Evolutionary conservation across 2,329 filamentous ascomycete genomes (phyloP), one percentile per base, ranked within the genome.

Genomic region (Trichoderma pleuroti): DNA sequence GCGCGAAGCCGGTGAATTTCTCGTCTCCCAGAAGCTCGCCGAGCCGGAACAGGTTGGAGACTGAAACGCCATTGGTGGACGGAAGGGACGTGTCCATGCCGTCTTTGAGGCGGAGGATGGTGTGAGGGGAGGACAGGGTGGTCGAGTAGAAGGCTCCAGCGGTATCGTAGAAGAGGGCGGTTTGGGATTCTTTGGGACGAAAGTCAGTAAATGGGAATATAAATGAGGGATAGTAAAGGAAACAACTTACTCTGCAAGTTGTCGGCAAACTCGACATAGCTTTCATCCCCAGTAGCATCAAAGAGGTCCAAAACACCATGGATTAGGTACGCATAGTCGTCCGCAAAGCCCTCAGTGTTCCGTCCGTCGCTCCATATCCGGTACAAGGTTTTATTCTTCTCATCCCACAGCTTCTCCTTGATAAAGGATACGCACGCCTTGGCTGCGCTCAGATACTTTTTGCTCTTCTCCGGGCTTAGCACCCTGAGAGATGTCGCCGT

Each of bases 71-170:
- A 78, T 99, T 99, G 65, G 93, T 92, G 0, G 93, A 96, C 0
- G 96, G 96, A 72, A 96, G 91, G 1, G 93, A 91, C 6, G 93
- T 93, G 80, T 99, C 96, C 87, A 98, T 98, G 74, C 94, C 96
- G 73, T 97, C 93, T 81, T 99, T 99, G 63, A 98, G 87, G 28
- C 95, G 91, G 72, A 98, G 88, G 71, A 98, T 91, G 32, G 91
- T 87, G 76, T 94, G 89, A 0, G 89, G 83, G 11, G 91, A 89
- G 54, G 86, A 81, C 14, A 84, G 82, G 5, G 86, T 82, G 1
- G 92, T 94, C 5, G 90, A 90, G 82, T 92, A 96, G 85, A 95
- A 96, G 36, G 87, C 93, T 54, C 87, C 87, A 30, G 78, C 81
- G 5, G 83, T 78, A 75, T 97, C 94, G 81, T 93, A 93, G 83